Evolutionary conservation across 352 stramenopile species (phyloP).

Genomic region (Phytophthora aleatoria): DNA sequence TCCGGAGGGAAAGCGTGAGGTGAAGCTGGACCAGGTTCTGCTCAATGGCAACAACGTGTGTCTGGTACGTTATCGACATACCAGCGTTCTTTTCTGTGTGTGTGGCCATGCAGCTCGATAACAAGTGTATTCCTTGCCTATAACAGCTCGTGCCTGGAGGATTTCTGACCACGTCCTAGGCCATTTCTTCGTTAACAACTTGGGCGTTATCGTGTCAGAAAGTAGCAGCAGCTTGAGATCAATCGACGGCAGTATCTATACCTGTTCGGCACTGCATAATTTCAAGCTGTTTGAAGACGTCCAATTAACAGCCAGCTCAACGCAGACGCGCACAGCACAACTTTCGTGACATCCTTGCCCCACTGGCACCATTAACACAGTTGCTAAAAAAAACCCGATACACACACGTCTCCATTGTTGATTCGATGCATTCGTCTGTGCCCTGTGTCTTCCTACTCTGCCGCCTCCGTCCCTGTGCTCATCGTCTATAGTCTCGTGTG

Average conservation of each 20-base stretch:
- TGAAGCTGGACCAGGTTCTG: slow-evolving; percentile 95
- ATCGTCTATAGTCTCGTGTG: slow-evolving; percentile 21
- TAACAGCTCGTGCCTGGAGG: slow-evolving; percentile 80
- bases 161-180: slow-evolving; percentile 52
- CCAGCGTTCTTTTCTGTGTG: background rate
- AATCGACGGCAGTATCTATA: slow-evolving; percentile 4
- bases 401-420: slow-evolving; percentile 23
- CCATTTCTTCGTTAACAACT: slow-evolving; percentile 1
- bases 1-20: slow-evolving; percentile 84
- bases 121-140: slow-evolving; percentile 11
- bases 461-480: slow-evolving; percentile 4
- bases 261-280: slow-evolving; percentile 10
- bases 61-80: slow-evolving; percentile 52
- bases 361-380: slow-evolving; percentile 1
- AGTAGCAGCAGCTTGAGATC: slow-evolving; percentile 4
- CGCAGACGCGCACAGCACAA: background rate
- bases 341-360: slow-evolving; percentile 1
- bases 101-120: slow-evolving; percentile 7
- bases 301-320: background rate
- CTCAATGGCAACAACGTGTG: slow-evolving; percentile 99
- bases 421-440: slow-evolving; percentile 11
- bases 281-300: slow-evolving; percentile 6
- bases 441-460: slow-evolving; percentile 2
- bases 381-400: slow-evolving; percentile 21
- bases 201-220: slow-evolving; percentile 9